phyloP scores from a whole-genome alignment of 148 eudicot genomes.

The Nepenthes mirabilis region DNA sequence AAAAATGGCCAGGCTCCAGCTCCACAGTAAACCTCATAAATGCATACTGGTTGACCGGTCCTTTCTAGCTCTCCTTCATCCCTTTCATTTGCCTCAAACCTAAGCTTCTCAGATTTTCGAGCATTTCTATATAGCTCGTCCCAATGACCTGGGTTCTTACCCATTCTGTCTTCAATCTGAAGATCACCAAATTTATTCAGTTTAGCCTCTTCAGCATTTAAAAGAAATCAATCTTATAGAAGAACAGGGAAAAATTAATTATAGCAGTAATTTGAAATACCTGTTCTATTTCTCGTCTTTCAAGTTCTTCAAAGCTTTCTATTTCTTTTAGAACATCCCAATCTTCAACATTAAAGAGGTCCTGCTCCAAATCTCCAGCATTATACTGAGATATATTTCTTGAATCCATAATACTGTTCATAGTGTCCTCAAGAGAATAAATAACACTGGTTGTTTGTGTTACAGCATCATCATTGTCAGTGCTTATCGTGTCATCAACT shows the following conservation, averaged over 20 bases:
- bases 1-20: conserved; percentile 90
- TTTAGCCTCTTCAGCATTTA: neutral
- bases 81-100: conserved; percentile 74
- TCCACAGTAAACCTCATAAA: conserved; percentile 87
- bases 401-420: conserved; percentile 11
- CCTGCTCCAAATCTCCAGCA: conserved; percentile 20
- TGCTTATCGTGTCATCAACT: conserved; percentile 9
- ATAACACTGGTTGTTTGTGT: conserved; percentile 33
- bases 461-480: conserved; percentile 15
- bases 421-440: conserved; percentile 51
- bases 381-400: conserved; percentile 24
- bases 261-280: conserved; percentile 14
- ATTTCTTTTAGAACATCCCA: conserved; percentile 59
- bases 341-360: conserved; percentile 45
- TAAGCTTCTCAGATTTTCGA: conserved; percentile 79
- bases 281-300: conserved; percentile 70
- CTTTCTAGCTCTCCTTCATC: conserved; percentile 98
- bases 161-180: conserved; percentile 89
- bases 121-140: conserved; percentile 86
- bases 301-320: conserved; percentile 59
- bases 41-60: conserved; percentile 72
- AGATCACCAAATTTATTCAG: conserved; percentile 4
- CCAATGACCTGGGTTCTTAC: conserved; percentile 75
- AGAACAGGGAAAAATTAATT: neutral
- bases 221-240: neutral